These are phyloP conservation scores for Thelonectria olida DNA, from an alignment of 2,329 filamentous ascomycete species.

Conservation along the genomic window DNA sequence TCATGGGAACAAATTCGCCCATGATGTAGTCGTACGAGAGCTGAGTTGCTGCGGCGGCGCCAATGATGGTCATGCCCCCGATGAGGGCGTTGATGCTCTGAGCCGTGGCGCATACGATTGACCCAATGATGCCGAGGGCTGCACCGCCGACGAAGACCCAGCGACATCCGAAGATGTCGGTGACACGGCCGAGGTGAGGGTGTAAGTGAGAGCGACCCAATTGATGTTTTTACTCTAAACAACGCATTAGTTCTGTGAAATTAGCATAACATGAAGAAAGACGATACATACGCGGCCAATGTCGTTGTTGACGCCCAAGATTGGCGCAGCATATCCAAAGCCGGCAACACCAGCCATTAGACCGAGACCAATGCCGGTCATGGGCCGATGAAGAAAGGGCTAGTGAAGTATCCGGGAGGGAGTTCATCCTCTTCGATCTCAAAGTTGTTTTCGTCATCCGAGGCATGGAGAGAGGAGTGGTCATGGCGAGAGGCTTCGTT, in stretches of 20 bases:
- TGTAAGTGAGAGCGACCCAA: slow-evolving; percentile 43
- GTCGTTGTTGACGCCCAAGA: slow-evolving; percentile 30
- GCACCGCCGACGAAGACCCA: slow-evolving; percentile 41
- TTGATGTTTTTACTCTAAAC: slow-evolving; percentile 36
- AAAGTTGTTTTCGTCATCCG: slow-evolving; percentile 27
- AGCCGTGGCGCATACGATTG: slow-evolving; percentile 48
- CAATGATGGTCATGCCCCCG: slow-evolving; percentile 47
- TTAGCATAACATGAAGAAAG: not conserved
- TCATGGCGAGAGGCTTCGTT: not conserved
- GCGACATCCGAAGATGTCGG: slow-evolving; percentile 41
- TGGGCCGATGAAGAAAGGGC: slow-evolving; percentile 40
- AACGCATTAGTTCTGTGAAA: not conserved
- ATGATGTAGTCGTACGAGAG: slow-evolving; percentile 49
- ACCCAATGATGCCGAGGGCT: slow-evolving; percentile 47
- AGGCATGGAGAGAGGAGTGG: not conserved
- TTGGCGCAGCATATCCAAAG: slow-evolving; percentile 37
- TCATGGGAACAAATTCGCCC: slow-evolving; percentile 50
- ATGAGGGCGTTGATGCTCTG: slow-evolving; percentile 48
- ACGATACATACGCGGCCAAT: slow-evolving; percentile 26
- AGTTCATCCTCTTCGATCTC: slow-evolving; percentile 30
- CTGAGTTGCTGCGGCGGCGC: slow-evolving; percentile 48
- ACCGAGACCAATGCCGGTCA: slow-evolving; percentile 37
- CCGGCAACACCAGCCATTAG: slow-evolving; percentile 42
- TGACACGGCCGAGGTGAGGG: slow-evolving; percentile 41
- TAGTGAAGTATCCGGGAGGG: slow-evolving; percentile 38